Percentiles rank a stretch among this genome's conserved stretches.
Evolutionary conservation across 768 basidiomycete genomes (phyloP).

Genomic region (Termitomyces sp.): DNA sequence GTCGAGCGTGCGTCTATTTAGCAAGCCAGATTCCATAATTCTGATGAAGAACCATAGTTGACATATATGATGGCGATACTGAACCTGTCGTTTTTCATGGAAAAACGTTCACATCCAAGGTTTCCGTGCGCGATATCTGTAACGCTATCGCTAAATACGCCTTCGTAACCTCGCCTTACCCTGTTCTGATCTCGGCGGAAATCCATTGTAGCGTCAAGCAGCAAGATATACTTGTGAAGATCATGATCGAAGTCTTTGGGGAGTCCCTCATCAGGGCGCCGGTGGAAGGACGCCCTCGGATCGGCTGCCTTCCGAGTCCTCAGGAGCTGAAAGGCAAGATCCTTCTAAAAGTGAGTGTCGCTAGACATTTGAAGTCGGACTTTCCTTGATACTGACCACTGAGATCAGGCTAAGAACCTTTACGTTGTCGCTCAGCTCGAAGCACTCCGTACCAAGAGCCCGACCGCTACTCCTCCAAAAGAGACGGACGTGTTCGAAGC

Average conservation of each 20-base stretch:
- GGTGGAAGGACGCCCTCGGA: constrained; percentile 35
- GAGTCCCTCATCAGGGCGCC: constrained; percentile 33
- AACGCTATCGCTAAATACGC: constrained; percentile 84
- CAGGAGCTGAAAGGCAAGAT: constrained; percentile 73
- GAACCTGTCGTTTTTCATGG: constrained; percentile 90
- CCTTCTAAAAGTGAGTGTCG: constrained; percentile 64
- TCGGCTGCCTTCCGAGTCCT: constrained; percentile 74
- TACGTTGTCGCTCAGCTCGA: constrained; percentile 51
- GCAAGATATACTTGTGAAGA: constrained; percentile 72
- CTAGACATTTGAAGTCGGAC: background rate
- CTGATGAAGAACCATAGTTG: constrained; percentile 47
- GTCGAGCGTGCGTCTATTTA: constrained; percentile 68
- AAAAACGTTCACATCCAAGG: constrained; percentile 80
- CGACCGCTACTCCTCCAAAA: constrained; percentile 5
- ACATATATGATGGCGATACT: constrained; percentile 82
- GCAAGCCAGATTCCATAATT: background rate
- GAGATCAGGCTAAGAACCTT: constrained; percentile 63
- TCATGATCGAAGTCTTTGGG: constrained; percentile 55
- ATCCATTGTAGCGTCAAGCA: constrained; percentile 77
- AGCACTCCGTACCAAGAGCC: constrained; percentile 35
- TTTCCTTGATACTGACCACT: background rate
- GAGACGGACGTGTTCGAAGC: constrained; percentile 17
- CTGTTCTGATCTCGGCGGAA: constrained; percentile 90
- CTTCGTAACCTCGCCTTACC: constrained; percentile 86
- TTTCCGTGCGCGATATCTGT: constrained; percentile 76